These are phyloP conservation scores for Russula brevipes DNA, from an alignment of 768 basidiomycete genomes.

Conservation along the genomic window DNA sequence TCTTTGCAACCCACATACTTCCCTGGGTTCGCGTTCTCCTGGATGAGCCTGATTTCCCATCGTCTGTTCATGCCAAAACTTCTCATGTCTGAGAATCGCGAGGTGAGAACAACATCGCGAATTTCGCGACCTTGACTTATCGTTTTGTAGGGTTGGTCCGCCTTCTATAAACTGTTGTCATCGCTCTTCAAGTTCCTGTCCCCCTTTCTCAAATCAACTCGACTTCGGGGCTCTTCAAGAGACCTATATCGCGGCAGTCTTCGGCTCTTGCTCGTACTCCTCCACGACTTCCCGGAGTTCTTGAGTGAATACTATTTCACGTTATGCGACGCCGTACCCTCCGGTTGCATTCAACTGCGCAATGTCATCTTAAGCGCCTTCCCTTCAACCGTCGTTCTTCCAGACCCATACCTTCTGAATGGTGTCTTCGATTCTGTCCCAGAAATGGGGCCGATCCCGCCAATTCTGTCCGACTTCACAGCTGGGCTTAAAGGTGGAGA, in stretches of 20 bases:
- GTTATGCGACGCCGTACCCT: slow-evolving; percentile 88
- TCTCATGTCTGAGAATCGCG: slow-evolving; percentile 79
- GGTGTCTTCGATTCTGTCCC: slow-evolving; percentile 69
- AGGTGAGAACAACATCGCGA: slow-evolving; percentile 42
- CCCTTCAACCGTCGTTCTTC: slow-evolving; percentile 73
- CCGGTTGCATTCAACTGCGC: slow-evolving; percentile 89
- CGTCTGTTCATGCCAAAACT: slow-evolving; percentile 96
- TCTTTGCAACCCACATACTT: slow-evolving; percentile 95
- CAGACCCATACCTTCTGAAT: slow-evolving; percentile 80
- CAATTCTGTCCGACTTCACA: slow-evolving; percentile 87
- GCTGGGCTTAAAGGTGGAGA: slow-evolving; percentile 76
- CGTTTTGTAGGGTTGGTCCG: slow-evolving; percentile 72
- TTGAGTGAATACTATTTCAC: slow-evolving; percentile 95
- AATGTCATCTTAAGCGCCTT: slow-evolving; percentile 97
- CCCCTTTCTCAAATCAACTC: slow-evolving; percentile 81
- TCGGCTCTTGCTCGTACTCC: slow-evolving; percentile 85
- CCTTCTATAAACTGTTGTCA: slow-evolving; percentile 90
- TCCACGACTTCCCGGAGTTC: slow-evolving; percentile 99
- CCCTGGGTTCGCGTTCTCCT: slow-evolving; percentile 97
- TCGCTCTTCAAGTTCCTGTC: slow-evolving; percentile 93
- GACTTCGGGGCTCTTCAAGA: slow-evolving; percentile 72
- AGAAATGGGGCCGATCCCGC: slow-evolving; percentile 90
- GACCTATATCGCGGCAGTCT: slow-evolving; percentile 89
- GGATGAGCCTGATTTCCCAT: slow-evolving; percentile 96
- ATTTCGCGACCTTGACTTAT: neutral